Percentiles rank a stretch among this genome's conserved stretches.
These are phyloP conservation scores for Ogataea zsoltii DNA, from an alignment of 805 yeast species.

Conservation along the genomic window DNA sequence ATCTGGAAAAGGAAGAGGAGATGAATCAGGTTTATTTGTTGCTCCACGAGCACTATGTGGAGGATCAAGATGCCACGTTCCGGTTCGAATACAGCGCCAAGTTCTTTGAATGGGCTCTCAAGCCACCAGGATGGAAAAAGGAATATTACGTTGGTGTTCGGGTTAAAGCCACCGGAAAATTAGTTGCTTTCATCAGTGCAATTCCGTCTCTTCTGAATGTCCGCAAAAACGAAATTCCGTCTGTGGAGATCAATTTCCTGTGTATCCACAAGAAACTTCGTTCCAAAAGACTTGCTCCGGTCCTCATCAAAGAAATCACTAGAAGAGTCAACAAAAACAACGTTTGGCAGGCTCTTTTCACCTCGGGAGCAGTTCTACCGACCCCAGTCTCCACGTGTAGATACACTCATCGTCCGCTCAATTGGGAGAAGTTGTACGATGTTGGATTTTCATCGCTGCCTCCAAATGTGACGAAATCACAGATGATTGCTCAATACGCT, in stretches of 20 bases:
- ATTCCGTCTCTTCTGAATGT: slow-evolving; percentile 74
- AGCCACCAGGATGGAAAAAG: slow-evolving; percentile 86
- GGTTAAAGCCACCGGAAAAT: slow-evolving; percentile 69
- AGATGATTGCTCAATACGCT: slow-evolving; percentile 63
- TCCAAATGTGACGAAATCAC: slow-evolving; percentile 60
- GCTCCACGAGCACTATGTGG: slow-evolving; percentile 88
- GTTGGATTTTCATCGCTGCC: slow-evolving; percentile 90
- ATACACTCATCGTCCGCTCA: slow-evolving; percentile 89
- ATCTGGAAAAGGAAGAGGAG: slow-evolving; percentile 53
- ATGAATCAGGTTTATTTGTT: slow-evolving; percentile 77
- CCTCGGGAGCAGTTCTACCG: slow-evolving; percentile 90
- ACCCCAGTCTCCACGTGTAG: slow-evolving; percentile 89
- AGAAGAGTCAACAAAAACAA: slow-evolving; percentile 81
- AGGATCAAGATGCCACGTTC: slow-evolving; percentile 89
- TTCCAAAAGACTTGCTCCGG: slow-evolving; percentile 92
- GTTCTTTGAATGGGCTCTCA: slow-evolving; percentile 89
- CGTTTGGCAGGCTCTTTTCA: slow-evolving; percentile 95
- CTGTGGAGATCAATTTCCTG: slow-evolving; percentile 90
- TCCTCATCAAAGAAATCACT: slow-evolving; percentile 90
- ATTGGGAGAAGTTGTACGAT: slow-evolving; percentile 87
- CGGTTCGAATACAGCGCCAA: slow-evolving; percentile 84
- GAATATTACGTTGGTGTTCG: slow-evolving; percentile 96
- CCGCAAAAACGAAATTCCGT: slow-evolving; percentile 46
- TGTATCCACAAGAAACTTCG: slow-evolving; percentile 93
- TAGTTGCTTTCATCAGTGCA: slow-evolving; percentile 92